Base-by-base conservation (phyloP, 208 protist species). In the Wallacemonas sp. region DNA sequence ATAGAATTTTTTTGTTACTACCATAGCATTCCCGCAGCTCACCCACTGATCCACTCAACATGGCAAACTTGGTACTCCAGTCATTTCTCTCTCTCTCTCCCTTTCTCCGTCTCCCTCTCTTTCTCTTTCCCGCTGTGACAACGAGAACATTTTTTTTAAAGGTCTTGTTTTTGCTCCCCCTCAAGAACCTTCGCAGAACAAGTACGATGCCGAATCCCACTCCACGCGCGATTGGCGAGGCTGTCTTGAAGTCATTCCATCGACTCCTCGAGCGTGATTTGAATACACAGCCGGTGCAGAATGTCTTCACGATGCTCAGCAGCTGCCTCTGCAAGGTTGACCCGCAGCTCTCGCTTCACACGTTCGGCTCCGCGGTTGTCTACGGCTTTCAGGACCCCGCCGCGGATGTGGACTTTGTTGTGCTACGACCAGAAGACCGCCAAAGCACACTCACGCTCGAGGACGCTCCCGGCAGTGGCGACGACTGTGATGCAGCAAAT, bases 391-490 rank as follows among this genome's bases (percentile, higher is more conserved):
- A 91, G 55, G 77, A 89, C 60, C 60, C 51, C 24, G 80, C 75
- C 36, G 86, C 72, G 38, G 90, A 96, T 56, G 87, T 93, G 19
- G 90, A 96, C 49, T 84, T 96, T 45, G 90, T 89, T 2, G 84
- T 75, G 27, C 82, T 96, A 28, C 68, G 66, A 30, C 46, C 54
- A 1, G 75, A 78, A 8, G 72, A 80, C 26, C 66, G 82, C 26
- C 34, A 66, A 28, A 34, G 30, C 51, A 58, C 51, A 9, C 12
- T 8, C 51, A 58, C 51, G 0, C 14, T 9, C 3, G 77, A 45
- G 14, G 51, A 58, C 44, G 44, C 9, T 26, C 9, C n/a, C n/a
- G n/a, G n/a, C n/a, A n/a, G n/a, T n/a, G n/a, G n/a, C n/a, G n/a
- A n/a, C n/a, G n/a, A n/a, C n/a, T n/a, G n/a, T n/a, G n/a, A n/a